Percentiles rank a stretch among this genome's conserved stretches.
Conservation (phyloP, 1,139 yeast species). For the Suhomyces wounanorum region DNA sequence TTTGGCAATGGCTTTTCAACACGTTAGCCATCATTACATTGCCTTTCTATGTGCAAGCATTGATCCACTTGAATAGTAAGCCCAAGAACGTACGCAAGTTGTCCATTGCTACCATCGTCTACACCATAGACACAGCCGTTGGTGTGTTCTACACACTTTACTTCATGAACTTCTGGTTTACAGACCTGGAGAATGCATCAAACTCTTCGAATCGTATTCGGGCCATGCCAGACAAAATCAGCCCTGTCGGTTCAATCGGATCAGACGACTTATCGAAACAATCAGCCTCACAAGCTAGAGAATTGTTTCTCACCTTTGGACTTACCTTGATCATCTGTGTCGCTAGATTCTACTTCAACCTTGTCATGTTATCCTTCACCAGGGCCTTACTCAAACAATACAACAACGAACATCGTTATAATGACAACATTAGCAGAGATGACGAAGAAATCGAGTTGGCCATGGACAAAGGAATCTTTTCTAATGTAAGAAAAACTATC, state of each 20-base stretch:
- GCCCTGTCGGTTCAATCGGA: not conserved
- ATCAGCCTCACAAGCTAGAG: slow-evolving; percentile 71
- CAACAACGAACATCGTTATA: slow-evolving; percentile 24
- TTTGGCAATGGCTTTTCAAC: slow-evolving; percentile 83
- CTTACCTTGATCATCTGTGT: slow-evolving; percentile 56
- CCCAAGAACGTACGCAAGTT: slow-evolving; percentile 42
- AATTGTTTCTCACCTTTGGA: slow-evolving; percentile 64
- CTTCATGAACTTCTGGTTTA: slow-evolving; percentile 78
- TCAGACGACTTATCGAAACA: slow-evolving; percentile 37
- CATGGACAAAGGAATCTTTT: slow-evolving; percentile 23
- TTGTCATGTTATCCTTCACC: slow-evolving; percentile 64
- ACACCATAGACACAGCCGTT: slow-evolving; percentile 63
- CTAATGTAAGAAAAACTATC: slow-evolving; percentile 25
- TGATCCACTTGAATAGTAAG: slow-evolving; percentile 40
- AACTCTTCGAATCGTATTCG: not conserved
- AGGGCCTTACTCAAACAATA: slow-evolving; percentile 43
- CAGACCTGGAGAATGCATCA: slow-evolving; percentile 36
- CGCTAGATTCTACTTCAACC: slow-evolving; percentile 64
- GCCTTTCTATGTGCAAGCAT: slow-evolving; percentile 68
- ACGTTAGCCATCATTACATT: slow-evolving; percentile 61
- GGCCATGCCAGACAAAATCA: slow-evolving; percentile 2
- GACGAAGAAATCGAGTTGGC: slow-evolving; percentile 33
- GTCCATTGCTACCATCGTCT: slow-evolving; percentile 65
- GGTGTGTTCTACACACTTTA: slow-evolving; percentile 72
- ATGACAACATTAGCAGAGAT: slow-evolving; percentile 20